Conservation (phyloP, 176 grass and related monocot genomes). For the Canna indica region DNA sequence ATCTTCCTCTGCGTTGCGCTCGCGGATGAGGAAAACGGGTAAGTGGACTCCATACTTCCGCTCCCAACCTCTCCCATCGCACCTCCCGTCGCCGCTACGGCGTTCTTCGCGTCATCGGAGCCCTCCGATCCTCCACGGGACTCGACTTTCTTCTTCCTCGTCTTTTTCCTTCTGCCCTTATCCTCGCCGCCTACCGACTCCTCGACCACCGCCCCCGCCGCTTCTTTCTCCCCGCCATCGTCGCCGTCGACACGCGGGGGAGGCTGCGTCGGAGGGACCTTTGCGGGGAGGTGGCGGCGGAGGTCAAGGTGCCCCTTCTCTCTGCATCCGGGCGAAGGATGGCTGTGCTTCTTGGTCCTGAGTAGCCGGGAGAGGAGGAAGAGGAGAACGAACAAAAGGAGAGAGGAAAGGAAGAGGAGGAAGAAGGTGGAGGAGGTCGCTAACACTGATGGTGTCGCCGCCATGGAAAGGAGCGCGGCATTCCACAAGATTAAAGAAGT, state of each 20-base stretch:
- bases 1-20: constrained; percentile 64
- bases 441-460: constrained; percentile 22
- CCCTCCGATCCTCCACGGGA: constrained; percentile 19
- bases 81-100: not conserved
- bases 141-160: constrained; percentile 41
- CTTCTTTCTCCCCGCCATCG: constrained; percentile 14
- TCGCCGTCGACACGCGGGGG: not conserved
- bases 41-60: constrained; percentile 25
- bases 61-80: not conserved
- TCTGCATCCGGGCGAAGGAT: not conserved
- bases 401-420: constrained; percentile 8
- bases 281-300: constrained; percentile 5
- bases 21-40: constrained; percentile 57
- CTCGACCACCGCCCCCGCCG: constrained; percentile 1
- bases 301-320: constrained; percentile 15
- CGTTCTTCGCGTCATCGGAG: constrained; percentile 9
- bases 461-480: constrained; percentile 49
- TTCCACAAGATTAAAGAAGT: not conserved
- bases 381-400: constrained; percentile 12
- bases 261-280: not conserved
- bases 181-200: not conserved
- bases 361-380: constrained; percentile 4
- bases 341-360: constrained; percentile 20
- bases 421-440: constrained; percentile 9
- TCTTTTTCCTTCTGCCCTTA: constrained; percentile 25